These are phyloP conservation scores for Lenzites betulinus DNA, from an alignment of 768 basidiomycete species.

Conservation along the genomic window DNA sequence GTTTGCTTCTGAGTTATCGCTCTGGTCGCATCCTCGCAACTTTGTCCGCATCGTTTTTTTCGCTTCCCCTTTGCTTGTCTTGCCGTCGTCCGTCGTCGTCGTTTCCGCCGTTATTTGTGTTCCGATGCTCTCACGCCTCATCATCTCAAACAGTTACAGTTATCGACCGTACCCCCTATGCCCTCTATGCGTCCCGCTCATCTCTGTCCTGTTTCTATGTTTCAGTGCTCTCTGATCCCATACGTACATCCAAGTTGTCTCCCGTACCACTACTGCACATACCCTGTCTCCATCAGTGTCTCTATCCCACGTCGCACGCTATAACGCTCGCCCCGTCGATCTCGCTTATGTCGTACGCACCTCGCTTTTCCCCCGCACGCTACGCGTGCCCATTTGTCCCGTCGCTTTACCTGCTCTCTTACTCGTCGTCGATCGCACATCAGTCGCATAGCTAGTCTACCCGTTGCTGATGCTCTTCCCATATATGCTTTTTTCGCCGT, in stretches of 20 bases:
- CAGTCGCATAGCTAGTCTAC: conserved; percentile 22
- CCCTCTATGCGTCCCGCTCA: conserved; percentile 16
- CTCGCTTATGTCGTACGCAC: conserved; percentile 14
- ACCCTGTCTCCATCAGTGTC: neutral
- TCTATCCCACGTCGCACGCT: conserved; percentile 21
- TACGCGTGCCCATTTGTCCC: conserved; percentile 12
- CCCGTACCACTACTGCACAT: neutral
- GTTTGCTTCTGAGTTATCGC: conserved; percentile 23
- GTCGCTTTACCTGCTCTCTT: conserved; percentile 10
- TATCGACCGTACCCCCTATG: conserved; percentile 14
- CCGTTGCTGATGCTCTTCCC: conserved; percentile 9
- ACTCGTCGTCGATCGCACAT: neutral
- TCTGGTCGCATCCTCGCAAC: conserved; percentile 10
- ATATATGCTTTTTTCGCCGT: conserved; percentile 5
- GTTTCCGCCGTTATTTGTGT: conserved; percentile 2
- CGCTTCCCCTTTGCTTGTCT: neutral
- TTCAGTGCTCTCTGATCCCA: conserved; percentile 8
- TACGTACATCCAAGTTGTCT: conserved; percentile 19
- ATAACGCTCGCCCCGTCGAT: conserved; percentile 15
- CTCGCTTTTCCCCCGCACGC: conserved; percentile 17
- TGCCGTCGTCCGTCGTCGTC: neutral
- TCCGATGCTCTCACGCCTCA: conserved; percentile 1
- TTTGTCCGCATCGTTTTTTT: conserved; percentile 6
- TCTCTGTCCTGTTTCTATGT: conserved; percentile 20
- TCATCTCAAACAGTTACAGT: neutral